Evolutionary conservation across 2,329 filamentous ascomycete genomes (phyloP).

Genomic region (Aspergillus clavatus): DNA sequence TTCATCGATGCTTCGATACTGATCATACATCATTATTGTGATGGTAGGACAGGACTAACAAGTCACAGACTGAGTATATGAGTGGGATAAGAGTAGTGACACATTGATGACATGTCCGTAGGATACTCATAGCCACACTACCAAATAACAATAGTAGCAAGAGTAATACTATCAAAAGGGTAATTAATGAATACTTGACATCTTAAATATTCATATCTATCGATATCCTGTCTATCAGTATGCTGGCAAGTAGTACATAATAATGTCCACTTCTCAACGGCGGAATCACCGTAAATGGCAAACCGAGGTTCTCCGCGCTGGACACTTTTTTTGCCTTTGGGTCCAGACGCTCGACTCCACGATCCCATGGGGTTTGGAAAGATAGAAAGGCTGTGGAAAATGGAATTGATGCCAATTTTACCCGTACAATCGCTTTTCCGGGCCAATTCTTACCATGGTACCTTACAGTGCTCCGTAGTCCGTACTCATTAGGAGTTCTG

Average conservation of each 20-base stretch:
- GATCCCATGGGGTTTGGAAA: not conserved
- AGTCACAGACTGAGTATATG: no score
- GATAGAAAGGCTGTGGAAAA: not conserved
- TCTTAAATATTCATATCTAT: not conserved
- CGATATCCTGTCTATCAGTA: no score
- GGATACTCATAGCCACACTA: no score
- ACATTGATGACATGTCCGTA: conserved; percentile 6
- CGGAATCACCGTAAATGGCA: conserved; percentile 30
- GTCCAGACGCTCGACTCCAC: not conserved
- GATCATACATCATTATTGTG: not conserved
- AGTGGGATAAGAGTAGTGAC: no score
- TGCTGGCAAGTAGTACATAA: no score
- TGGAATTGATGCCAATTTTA: no score
- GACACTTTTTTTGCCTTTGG: not conserved
- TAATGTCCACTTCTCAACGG: conserved; percentile 6
- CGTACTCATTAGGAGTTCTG: no score
- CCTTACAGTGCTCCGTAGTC: not conserved
- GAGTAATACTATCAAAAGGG: no score
- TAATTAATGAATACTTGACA: no score
- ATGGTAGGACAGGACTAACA: not conserved
- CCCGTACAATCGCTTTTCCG: not conserved
- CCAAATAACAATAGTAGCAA: no score
- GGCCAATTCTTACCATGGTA: not conserved
- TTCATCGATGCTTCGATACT: no score
- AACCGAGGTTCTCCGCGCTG: conserved; percentile 21